A percentile compares a stretch with the other conserved stretches of the same genome.
Conservation (phyloP, 2,329 filamentous ascomycete genomes). For the Alternaria brassicae region DNA sequence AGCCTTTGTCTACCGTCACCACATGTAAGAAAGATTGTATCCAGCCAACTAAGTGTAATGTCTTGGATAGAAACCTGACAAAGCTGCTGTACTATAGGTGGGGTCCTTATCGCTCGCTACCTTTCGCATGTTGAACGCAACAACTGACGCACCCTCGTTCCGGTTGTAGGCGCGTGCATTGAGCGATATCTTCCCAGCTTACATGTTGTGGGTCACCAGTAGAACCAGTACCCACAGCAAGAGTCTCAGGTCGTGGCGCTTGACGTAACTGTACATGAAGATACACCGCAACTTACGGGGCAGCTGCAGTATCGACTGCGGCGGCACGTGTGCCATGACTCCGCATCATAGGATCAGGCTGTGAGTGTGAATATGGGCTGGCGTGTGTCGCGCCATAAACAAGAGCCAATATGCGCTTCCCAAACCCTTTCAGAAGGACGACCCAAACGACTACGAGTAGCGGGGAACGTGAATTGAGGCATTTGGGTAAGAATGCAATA, state of each 20-base stretch:
- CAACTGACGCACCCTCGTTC: background rate
- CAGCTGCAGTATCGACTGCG: background rate
- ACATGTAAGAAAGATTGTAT: background rate
- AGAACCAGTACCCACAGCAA: constrained; percentile 35
- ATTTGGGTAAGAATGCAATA: constrained; percentile 5
- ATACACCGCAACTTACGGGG: constrained; percentile 5
- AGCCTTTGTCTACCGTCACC: background rate
- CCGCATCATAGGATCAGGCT: background rate
- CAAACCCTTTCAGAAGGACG: background rate
- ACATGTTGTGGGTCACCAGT: constrained; percentile 25
- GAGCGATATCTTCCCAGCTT: constrained; percentile 23
- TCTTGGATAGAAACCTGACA: background rate
- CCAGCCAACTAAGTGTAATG: background rate
- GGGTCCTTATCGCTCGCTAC: background rate
- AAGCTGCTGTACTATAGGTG: background rate
- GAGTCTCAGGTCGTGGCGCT: constrained; percentile 22
- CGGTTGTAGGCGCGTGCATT: constrained; percentile 18
- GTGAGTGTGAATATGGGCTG: background rate
- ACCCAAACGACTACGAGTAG: background rate
- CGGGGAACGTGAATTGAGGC: background rate
- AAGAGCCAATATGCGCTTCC: background rate
- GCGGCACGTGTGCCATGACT: constrained; percentile 4
- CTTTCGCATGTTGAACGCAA: background rate
- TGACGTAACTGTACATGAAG: constrained; percentile 42
- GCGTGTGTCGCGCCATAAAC: background rate